These are phyloP conservation scores for Linnemannia hyalina DNA, from an alignment of 192 early-diverging fungal genomes.

Conservation along the genomic window DNA sequence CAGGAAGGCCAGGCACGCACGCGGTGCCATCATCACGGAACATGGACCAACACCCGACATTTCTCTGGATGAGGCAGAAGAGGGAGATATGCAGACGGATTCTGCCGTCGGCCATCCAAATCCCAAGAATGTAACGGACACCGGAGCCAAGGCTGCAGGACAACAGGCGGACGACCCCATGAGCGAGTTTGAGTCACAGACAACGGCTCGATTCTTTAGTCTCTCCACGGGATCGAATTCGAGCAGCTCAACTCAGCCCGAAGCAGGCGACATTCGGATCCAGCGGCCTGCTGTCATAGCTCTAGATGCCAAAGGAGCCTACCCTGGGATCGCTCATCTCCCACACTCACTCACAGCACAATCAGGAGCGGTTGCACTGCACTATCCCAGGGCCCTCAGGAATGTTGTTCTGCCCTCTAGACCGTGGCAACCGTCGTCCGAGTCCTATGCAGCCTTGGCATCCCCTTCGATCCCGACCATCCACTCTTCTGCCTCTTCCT, in stretches of 20 bases:
- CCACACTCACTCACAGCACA: conserved; percentile 9
- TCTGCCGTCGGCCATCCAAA: not conserved
- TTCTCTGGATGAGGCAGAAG: conserved; percentile 31
- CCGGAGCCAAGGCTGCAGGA: not conserved
- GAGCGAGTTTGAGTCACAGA: not conserved
- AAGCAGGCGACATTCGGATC: conserved; percentile 29
- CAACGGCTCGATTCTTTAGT: conserved; percentile 3
- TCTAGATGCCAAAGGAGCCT: conserved; percentile 19
- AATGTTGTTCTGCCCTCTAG: conserved; percentile 14
- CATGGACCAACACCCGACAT: conserved; percentile 40
- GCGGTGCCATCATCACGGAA: conserved; percentile 28
- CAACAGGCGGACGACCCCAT: not conserved
- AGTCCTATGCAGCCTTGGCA: conserved; percentile 1
- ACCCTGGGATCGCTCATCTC: conserved; percentile 46
- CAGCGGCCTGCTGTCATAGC: conserved; percentile 18
- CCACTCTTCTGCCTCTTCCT: conserved; percentile 9
- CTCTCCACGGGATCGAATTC: not conserved
- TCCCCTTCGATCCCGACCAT: conserved; percentile 14
- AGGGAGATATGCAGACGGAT: not conserved
- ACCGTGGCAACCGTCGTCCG: conserved; percentile 11
- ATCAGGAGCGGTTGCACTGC: conserved; percentile 6
- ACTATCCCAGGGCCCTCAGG: conserved; percentile 14
- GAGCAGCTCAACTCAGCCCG: not conserved
- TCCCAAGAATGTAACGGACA: not conserved
- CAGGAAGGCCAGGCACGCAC: conserved; percentile 26